These are phyloP conservation scores for Smithsoniella earleae DNA, from an alignment of 163 green algal species.

Conservation along the genomic window DNA sequence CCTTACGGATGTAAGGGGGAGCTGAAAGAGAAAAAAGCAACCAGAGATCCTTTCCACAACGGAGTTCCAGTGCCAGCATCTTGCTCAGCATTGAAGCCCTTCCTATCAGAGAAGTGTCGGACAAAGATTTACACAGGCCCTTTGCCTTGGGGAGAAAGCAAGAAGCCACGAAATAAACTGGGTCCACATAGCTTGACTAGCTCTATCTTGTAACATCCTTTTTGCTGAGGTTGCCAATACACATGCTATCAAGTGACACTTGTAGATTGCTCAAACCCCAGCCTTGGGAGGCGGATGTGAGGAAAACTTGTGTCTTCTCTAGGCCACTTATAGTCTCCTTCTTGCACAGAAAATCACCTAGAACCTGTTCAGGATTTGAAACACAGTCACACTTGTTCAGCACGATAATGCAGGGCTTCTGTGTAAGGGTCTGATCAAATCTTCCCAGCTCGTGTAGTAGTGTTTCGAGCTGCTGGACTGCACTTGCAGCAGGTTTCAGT, in stretches of 20 bases:
- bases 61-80: neutral
- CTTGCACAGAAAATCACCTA: neutral
- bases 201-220: too few relatives aligned
- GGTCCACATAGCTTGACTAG: too few relatives aligned
- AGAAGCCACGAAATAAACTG: constrained; percentile 2
- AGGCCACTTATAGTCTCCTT: too few relatives aligned
- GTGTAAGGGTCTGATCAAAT: neutral
- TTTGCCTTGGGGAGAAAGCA: neutral
- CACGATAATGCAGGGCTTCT: neutral
- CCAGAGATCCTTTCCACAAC: constrained; percentile 8
- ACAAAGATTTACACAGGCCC: neutral
- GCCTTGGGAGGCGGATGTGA: neutral
- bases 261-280: too few relatives aligned
- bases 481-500: too few relatives aligned
- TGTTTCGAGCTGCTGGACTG: neutral
- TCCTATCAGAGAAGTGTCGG: neutral
- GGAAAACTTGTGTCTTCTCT: neutral
- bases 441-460: neutral
- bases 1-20: neutral
- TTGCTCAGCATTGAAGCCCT: constrained; percentile 13
- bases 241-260: too few relatives aligned
- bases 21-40: neutral
- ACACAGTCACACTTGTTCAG: constrained; percentile 13
- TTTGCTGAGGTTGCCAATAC: too few relatives aligned
- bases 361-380: neutral